Percentiles rank a stretch among this genome's conserved stretches.
Conservation (phyloP, 345 rosid species). For the Geranium rotundifolium region DNA sequence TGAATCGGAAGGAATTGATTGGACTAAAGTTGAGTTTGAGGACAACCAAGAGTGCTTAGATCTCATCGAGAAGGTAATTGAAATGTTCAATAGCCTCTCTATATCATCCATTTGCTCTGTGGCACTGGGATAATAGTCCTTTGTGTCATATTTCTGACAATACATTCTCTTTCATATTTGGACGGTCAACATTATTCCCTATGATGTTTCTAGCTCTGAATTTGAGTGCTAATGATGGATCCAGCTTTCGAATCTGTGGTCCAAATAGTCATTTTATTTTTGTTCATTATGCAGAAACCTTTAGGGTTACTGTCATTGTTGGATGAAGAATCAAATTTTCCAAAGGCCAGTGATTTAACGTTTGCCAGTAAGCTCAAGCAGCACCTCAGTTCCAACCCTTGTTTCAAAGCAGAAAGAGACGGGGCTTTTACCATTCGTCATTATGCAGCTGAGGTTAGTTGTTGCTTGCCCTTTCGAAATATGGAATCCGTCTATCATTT, state of each 20-base stretch:
- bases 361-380: constrained; percentile 82
- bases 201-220: not conserved
- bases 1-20: constrained; percentile 80
- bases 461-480: not conserved
- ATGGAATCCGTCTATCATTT: not conserved
- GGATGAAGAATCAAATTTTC: constrained; percentile 87
- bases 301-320: constrained; percentile 72
- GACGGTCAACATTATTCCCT: too few species aligned
- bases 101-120: too few species aligned
- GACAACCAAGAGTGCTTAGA: constrained; percentile 92
- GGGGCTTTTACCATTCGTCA: constrained; percentile 73
- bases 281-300: constrained; percentile 56
- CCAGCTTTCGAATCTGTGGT: not conserved
- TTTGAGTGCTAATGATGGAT: not conserved
- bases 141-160: not conserved
- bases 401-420: constrained; percentile 79
- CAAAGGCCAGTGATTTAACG: constrained; percentile 82
- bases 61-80: constrained; percentile 75
- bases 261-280: not conserved
- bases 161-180: not conserved
- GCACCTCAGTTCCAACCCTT: constrained; percentile 55
- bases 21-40: constrained; percentile 78
- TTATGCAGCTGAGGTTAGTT: constrained; percentile 88
- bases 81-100: too few species aligned
- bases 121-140: not conserved